Evolutionary conservation across 768 basidiomycete genomes (phyloP), one percentile per base, ranked within the genome.

Genomic region (Boletus rex-veris): DNA sequence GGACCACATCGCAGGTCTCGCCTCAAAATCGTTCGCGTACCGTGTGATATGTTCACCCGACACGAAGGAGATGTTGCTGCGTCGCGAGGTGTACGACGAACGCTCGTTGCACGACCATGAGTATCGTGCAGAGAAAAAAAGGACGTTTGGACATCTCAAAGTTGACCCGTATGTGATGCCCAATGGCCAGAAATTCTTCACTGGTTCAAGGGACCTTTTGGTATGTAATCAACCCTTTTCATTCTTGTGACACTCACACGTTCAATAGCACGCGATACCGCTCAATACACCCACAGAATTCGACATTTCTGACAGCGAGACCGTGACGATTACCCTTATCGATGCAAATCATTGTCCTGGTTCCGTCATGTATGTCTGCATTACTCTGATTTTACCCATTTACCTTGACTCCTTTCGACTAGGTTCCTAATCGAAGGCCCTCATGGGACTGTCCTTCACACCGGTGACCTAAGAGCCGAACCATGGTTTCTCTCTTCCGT

Each of bases 321-420:
- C 65, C 4, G 86, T 96, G 10, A 84, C 77, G 0, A 77, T 97
- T 52, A 95, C 92, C 0, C 77, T 89, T 10, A 69, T 97, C 8
- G 90, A 95, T 63, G 95, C 95, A 0, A 97, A 97, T 64, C 95
- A 98, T 67, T 97, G 94, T 66, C 95, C 92, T 11, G 95, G 95
- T 0, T 87, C 93, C 0, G 86, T 92, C 39, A 96, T 98, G 94
- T 93, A 63, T 26, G 84, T 71, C 28, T 18, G 18, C 11, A 2
- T 10, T 4, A 35, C 15, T 8, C 16, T 1, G 5, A 5, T 48
- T 30, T 35, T 39, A 8, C 35, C 0, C 7, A 26, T 24, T 33
- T 7, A 33, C 9, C 9, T 35, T 48, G 12, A 49, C 39, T 15
- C 3, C 5, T 59, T 10, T 30, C 12, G n/a, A 41, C 53, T 58